These are phyloP conservation scores for Alternaria sp. DNA, from an alignment of 2,329 filamentous ascomycete species.

Conservation along the genomic window DNA sequence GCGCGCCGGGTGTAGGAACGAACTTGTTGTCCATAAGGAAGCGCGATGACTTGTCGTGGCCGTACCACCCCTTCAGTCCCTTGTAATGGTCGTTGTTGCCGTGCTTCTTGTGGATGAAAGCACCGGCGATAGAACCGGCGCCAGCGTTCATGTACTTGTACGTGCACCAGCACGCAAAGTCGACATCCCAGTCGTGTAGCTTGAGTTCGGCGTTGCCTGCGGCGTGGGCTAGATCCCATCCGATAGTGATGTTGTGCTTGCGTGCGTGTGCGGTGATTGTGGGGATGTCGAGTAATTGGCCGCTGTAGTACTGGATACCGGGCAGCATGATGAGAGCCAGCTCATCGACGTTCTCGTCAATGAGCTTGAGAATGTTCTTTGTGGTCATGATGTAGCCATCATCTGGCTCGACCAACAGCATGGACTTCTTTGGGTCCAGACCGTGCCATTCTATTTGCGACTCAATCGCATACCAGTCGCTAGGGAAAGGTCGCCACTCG, in stretches of 20 bases:
- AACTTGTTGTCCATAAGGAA: conserved; percentile 88
- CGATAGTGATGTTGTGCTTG: conserved; percentile 71
- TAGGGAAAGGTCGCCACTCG: conserved; percentile 88
- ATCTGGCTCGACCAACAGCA: conserved; percentile 74
- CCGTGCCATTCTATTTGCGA: conserved; percentile 79
- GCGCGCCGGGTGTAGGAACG: conserved; percentile 76
- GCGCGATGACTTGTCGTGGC: conserved; percentile 74
- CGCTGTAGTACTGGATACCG: conserved; percentile 89
- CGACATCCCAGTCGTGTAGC: conserved; percentile 87
- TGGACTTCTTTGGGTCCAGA: conserved; percentile 67
- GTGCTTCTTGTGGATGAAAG: conserved; percentile 80
- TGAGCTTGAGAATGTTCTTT: conserved; percentile 70
- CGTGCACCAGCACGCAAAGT: conserved; percentile 91
- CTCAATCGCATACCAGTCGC: conserved; percentile 84
- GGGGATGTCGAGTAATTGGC: conserved; percentile 83
- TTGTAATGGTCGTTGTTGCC: conserved; percentile 67
- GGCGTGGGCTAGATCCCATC: conserved; percentile 89
- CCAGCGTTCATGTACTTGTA: conserved; percentile 94
- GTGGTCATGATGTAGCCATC: conserved; percentile 68
- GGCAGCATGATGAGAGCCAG: conserved; percentile 80
- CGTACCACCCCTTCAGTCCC: conserved; percentile 85
- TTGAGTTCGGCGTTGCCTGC: conserved; percentile 80
- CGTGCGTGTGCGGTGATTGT: conserved; percentile 79
- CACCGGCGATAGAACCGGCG: conserved; percentile 77
- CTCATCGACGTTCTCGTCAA: conserved; percentile 74